Conservation (phyloP, 768 basidiomycete genomes). For the Boletus barrowsii region DNA sequence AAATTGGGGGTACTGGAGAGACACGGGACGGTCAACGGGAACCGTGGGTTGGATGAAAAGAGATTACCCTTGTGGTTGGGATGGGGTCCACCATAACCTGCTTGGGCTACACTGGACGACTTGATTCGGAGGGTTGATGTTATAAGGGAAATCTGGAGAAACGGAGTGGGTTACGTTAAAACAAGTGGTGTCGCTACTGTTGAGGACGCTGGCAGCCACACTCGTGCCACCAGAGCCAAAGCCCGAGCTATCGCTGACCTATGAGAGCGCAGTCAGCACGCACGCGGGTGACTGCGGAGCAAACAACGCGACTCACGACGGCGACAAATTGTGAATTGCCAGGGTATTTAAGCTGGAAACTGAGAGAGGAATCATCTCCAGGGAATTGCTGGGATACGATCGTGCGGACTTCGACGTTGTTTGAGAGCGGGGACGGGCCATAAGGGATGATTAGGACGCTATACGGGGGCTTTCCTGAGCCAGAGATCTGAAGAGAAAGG, state of each 20-base stretch:
- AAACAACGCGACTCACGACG: constrained; percentile 50
- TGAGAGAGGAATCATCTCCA: constrained; percentile 36
- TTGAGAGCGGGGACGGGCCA: constrained; percentile 58
- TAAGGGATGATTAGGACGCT: constrained; percentile 63
- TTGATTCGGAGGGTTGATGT: constrained; percentile 57
- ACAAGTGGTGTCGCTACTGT: constrained; percentile 55
- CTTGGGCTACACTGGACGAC: constrained; percentile 62
- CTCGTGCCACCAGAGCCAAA: constrained; percentile 79
- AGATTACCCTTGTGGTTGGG: constrained; percentile 52
- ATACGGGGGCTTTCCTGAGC: constrained; percentile 67
- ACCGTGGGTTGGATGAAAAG: not conserved
- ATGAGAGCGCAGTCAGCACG: not conserved
- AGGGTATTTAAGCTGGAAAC: constrained; percentile 63
- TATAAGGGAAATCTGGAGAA: constrained; percentile 55
- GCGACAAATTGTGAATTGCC: constrained; percentile 70
- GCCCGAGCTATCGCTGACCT: constrained; percentile 58
- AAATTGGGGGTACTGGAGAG: constrained; percentile 52
- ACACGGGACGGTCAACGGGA: not conserved
- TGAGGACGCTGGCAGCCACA: constrained; percentile 53
- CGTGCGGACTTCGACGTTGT: constrained; percentile 60
- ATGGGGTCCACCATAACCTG: constrained; percentile 63
- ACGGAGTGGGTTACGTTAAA: constrained; percentile 51
- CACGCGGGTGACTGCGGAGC: not conserved
- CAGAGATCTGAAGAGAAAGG: constrained; percentile 56
- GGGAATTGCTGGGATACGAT: constrained; percentile 57